A percentile compares a stretch with the other conserved stretches of the same genome.
phyloP scores from a whole-genome alignment of 495 filamentous ascomycete genomes.

The Entonaema liquescens region DNA sequence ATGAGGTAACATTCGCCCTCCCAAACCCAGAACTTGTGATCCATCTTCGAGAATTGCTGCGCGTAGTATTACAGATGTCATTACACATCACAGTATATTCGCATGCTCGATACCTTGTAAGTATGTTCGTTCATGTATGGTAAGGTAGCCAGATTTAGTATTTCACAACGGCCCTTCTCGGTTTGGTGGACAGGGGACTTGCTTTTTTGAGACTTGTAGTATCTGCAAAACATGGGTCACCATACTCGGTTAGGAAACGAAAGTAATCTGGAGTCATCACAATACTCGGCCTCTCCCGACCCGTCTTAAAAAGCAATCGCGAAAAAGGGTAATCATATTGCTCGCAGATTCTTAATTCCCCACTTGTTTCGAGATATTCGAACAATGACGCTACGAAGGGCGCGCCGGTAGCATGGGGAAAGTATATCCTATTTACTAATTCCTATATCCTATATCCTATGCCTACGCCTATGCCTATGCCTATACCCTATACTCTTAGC shows the following conservation, averaged over 20 bases:
- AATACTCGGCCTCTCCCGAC: slow-evolving; percentile 25
- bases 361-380: slow-evolving; percentile 19
- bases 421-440: neutral
- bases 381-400: slow-evolving; percentile 6
- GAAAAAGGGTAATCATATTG: neutral
- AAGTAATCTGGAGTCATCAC: neutral
- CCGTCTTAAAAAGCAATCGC: neutral
- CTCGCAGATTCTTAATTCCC: neutral
- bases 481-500: slow-evolving; percentile 26
- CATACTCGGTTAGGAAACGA: slow-evolving; percentile 30
- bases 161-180: slow-evolving; percentile 23
- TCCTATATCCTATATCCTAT: slow-evolving; percentile 18
- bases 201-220: slow-evolving; percentile 13
- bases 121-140: slow-evolving; percentile 4
- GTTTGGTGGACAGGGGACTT: slow-evolving; percentile 13
- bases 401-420: neutral
- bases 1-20: neutral
- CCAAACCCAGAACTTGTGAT: neutral
- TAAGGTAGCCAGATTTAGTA: slow-evolving; percentile 30
- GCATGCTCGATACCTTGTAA: slow-evolving; percentile 8
- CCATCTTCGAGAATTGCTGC: slow-evolving; percentile 4
- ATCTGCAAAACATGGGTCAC: slow-evolving; percentile 19
- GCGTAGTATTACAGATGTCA: slow-evolving; percentile 11
- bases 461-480: too few species aligned
- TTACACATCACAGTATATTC: slow-evolving; percentile 8